Evolutionary conservation across 169 alveolate genomes (phyloP).

Genomic region (Theileria sp.): DNA sequence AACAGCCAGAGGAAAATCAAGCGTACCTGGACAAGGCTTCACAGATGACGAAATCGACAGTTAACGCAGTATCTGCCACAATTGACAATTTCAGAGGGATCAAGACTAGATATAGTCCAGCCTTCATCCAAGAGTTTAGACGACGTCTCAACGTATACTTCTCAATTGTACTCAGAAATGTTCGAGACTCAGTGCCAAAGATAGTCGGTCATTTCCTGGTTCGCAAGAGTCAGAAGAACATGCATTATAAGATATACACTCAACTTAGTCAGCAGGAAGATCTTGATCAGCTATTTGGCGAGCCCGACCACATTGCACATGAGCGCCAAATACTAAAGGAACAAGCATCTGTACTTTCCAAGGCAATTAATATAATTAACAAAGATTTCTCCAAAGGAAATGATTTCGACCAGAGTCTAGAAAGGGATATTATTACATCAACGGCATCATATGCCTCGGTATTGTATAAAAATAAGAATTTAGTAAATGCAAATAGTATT

Average conservation of each 20-base stretch:
- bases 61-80: slow-evolving; percentile 59
- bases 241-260: slow-evolving; percentile 73
- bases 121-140: slow-evolving; percentile 89
- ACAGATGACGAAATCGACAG: slow-evolving; percentile 66
- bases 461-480: not conserved
- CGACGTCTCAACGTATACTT: slow-evolving; percentile 93
- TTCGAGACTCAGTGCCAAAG: slow-evolving; percentile 96
- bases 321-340: slow-evolving; percentile 74
- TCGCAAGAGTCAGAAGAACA: slow-evolving; percentile 70
- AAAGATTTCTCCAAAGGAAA: slow-evolving; percentile 62
- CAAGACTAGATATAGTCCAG: slow-evolving; percentile 81
- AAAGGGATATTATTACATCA: slow-evolving; percentile 20
- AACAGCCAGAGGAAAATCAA: slow-evolving; percentile 35
- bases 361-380: slow-evolving; percentile 75
- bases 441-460: slow-evolving; percentile 33
- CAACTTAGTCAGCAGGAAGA: slow-evolving; percentile 70
- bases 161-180: slow-evolving; percentile 91
- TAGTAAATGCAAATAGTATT: not conserved
- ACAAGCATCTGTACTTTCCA: slow-evolving; percentile 76
- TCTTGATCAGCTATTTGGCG: slow-evolving; percentile 64
- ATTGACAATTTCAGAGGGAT: slow-evolving; percentile 67
- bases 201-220: slow-evolving; percentile 91
- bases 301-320: slow-evolving; percentile 82
- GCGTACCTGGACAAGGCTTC: slow-evolving; percentile 70
- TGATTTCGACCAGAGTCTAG: slow-evolving; percentile 40